phyloP scores from a whole-genome alignment of 306 rosid genomes.

The Oemleria cerasiformis region DNA sequence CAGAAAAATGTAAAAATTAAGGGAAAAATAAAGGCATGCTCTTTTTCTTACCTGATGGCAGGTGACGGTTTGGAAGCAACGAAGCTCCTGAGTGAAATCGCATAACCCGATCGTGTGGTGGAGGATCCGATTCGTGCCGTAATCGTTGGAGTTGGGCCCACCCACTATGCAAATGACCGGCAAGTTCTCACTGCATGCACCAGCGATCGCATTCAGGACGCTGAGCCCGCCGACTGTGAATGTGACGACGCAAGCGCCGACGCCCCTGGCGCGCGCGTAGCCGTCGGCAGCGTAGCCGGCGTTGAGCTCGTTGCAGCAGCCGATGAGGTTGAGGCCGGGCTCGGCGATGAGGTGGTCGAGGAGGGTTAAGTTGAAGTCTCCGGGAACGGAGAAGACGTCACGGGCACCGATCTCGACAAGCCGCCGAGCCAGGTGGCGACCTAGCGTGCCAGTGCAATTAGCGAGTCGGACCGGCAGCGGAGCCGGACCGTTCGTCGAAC shows the following conservation, averaged over 20 bases:
- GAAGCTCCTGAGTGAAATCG: slow-evolving; percentile 74
- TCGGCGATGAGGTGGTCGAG: no score
- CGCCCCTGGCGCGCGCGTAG: slow-evolving; percentile 74
- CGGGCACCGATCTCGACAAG: no score
- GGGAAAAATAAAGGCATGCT: no score
- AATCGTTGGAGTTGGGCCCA: slow-evolving; percentile 85
- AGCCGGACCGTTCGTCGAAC: slow-evolving; percentile 29
- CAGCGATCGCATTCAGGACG: slow-evolving; percentile 83
- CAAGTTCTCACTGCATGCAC: slow-evolving; percentile 76
- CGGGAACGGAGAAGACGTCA: no score
- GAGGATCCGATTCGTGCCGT: slow-evolving; percentile 76
- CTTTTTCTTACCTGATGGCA: slow-evolving; percentile 69
- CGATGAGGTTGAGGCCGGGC: slow-evolving; percentile 60
- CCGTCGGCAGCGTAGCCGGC: slow-evolving; percentile 93
- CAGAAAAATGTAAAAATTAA: no score
- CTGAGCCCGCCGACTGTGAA: slow-evolving; percentile 95
- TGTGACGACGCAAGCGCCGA: slow-evolving; percentile 83
- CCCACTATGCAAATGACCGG: slow-evolving; percentile 80
- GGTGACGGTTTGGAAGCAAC: slow-evolving; percentile 73
- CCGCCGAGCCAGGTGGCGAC: no score
- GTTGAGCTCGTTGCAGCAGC: slow-evolving; percentile 94
- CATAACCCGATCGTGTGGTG: slow-evolving; percentile 82
- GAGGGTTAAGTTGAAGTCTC: no score
- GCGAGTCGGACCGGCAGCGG: slow-evolving; percentile 26
- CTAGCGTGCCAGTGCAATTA: slow-evolving; percentile 44